A percentile compares a stretch with the other conserved stretches of the same genome.
phyloP scores from a whole-genome alignment of 768 basidiomycete genomes.

The Dentipellis sp. region DNA sequence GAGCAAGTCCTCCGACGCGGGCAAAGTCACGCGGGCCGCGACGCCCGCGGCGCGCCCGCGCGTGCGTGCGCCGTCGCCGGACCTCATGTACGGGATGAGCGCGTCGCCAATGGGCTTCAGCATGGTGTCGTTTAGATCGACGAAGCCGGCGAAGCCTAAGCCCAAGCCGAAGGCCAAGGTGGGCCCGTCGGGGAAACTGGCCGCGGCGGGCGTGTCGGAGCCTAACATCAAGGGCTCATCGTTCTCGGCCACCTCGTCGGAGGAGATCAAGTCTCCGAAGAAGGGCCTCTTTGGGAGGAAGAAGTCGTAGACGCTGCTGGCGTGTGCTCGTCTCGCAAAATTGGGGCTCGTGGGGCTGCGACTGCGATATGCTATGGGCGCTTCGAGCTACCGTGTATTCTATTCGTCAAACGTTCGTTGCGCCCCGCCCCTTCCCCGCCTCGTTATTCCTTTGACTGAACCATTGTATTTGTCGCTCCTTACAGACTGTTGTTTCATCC shows the following conservation, averaged over 20 bases:
- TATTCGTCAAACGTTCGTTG: too few relatives aligned
- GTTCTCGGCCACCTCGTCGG: background rate
- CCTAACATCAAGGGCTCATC: slow-evolving; percentile 1
- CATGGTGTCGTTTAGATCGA: slow-evolving; percentile 4
- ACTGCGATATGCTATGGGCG: too few relatives aligned
- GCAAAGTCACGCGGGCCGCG: background rate
- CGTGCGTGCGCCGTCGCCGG: background rate
- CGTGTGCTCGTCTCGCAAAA: background rate
- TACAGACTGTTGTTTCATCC: background rate
- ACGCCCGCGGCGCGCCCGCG: background rate
- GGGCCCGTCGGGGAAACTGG: background rate
- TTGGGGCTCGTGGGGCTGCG: too few relatives aligned
- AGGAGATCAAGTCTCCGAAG: slow-evolving; percentile 5
- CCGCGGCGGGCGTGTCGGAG: slow-evolving; percentile 4
- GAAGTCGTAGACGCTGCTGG: background rate
- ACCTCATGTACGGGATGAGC: background rate
- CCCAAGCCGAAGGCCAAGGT: background rate
- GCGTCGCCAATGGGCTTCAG: slow-evolving; percentile 2
- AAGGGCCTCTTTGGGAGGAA: slow-evolving; percentile 2
- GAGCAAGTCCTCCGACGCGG: background rate
- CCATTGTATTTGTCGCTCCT: background rate
- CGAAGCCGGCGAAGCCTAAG: slow-evolving; percentile 5
- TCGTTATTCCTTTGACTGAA: background rate
- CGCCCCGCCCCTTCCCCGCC: too few relatives aligned
- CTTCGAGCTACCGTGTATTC: too few relatives aligned